Evolutionary conservation across 2,329 filamentous ascomycete genomes (phyloP).

Genomic region (Venturia carpophila): DNA sequence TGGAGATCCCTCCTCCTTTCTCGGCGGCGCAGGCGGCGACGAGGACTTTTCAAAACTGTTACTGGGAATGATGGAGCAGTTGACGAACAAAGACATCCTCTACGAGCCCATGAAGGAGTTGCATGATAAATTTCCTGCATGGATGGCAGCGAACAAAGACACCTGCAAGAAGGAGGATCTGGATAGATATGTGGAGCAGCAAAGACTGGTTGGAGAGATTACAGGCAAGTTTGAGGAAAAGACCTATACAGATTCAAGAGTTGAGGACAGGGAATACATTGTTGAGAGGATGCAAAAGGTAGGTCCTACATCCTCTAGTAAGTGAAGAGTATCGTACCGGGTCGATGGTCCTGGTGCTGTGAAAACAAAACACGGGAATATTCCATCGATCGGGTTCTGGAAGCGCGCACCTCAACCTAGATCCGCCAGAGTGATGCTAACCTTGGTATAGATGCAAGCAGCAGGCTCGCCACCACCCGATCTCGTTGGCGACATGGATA

Average conservation of each 20-base stretch:
- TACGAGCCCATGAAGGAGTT: constrained; percentile 99
- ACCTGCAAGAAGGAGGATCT: constrained; percentile 61
- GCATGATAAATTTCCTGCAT: constrained; percentile 81
- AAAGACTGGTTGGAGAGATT: constrained; percentile 73
- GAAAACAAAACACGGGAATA: no score
- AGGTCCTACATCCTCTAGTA: constrained; percentile 18
- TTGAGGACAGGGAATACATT: constrained; percentile 79
- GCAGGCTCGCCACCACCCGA: constrained; percentile 85
- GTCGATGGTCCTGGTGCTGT: not conserved
- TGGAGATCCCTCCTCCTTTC: constrained; percentile 34
- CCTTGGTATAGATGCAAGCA: constrained; percentile 77
- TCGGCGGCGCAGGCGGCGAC: constrained; percentile 50
- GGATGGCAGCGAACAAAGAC: constrained; percentile 71
- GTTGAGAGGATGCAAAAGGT: constrained; percentile 98
- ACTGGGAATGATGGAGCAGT: constrained; percentile 96
- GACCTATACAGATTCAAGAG: constrained; percentile 73
- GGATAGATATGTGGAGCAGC: constrained; percentile 73
- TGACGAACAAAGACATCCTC: constrained; percentile 95
- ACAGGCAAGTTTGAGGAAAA: constrained; percentile 78
- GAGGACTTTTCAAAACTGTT: constrained; percentile 93
- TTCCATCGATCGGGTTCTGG: not conserved
- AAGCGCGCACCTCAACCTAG: not conserved
- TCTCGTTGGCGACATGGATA: constrained; percentile 81
- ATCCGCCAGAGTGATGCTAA: not conserved
- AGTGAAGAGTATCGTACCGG: not conserved